Evolutionary conservation across 2,329 filamentous ascomycete species (phyloP).

Genomic region (Colletotrichum viniferum): DNA sequence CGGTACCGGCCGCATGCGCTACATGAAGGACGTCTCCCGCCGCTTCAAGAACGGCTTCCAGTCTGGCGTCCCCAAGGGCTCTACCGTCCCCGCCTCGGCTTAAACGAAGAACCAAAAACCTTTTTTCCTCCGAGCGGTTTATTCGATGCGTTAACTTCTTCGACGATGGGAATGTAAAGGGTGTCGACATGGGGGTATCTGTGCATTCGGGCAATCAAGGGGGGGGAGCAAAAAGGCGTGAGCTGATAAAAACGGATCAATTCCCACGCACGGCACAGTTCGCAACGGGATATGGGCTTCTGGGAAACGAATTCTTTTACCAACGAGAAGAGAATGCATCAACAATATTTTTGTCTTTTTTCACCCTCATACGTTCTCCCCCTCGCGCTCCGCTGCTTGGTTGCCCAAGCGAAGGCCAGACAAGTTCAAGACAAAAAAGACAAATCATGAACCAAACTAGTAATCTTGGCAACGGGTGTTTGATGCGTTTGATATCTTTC

Average conservation of each 20-base stretch:
- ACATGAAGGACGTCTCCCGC: constrained; percentile 90
- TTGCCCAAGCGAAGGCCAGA: constrained; percentile 12
- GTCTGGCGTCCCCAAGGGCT: constrained; percentile 83
- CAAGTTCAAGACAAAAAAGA: background rate
- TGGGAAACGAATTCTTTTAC: background rate
- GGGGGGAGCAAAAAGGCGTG: constrained; percentile 1
- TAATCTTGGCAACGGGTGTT: background rate
- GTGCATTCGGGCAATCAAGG: constrained; percentile 17
- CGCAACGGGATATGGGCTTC: background rate
- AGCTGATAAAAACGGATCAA: background rate
- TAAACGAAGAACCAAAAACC: constrained; percentile 26
- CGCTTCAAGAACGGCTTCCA: constrained; percentile 99
- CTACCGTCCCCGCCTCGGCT: constrained; percentile 65
- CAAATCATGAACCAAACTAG: constrained; percentile 5
- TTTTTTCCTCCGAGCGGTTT: background rate
- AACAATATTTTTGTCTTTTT: background rate
- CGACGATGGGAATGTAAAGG: constrained; percentile 18
- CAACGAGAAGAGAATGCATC: background rate
- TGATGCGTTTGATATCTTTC: constrained; percentile 10
- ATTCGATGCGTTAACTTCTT: background rate
- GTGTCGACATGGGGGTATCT: constrained; percentile 20
- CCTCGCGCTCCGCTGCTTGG: background rate
- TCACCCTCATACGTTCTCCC: background rate
- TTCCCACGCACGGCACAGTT: background rate
- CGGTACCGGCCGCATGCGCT: constrained; percentile 94